Conservation (phyloP, 805 yeast species). For the Hanseniaspora lindneri region DNA sequence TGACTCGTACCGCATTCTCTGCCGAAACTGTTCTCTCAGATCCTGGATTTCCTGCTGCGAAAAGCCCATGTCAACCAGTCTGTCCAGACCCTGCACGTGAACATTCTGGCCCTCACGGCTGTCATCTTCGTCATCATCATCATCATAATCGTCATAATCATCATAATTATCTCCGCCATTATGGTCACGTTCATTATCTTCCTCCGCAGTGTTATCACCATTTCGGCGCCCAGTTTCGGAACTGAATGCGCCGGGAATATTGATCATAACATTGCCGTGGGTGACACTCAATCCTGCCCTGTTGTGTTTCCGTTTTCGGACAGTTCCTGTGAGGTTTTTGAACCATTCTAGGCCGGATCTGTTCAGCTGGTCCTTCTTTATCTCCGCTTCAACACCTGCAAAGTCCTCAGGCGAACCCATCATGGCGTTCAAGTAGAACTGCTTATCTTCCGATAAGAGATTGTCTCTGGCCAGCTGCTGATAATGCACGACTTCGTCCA, state of each 20-base stretch:
- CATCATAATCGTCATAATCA: slow-evolving; percentile 16
- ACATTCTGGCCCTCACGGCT: slow-evolving; percentile 21
- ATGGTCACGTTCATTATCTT: slow-evolving; percentile 13
- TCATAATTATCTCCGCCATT: slow-evolving; percentile 2
- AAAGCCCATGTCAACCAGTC: slow-evolving; percentile 73
- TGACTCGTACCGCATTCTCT: slow-evolving; percentile 35
- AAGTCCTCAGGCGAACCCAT: slow-evolving; percentile 10
- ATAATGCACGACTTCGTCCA: neutral
- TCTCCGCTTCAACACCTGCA: neutral
- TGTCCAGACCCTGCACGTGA: slow-evolving; percentile 66
- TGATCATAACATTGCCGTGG: slow-evolving; percentile 9
- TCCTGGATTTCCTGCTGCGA: slow-evolving; percentile 62
- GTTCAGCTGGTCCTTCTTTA: slow-evolving; percentile 1
- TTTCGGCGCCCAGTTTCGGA: neutral
- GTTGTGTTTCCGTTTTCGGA: neutral
- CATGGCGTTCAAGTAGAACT: slow-evolving; percentile 20
- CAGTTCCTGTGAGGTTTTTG: neutral
- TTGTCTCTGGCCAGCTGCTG: neutral
- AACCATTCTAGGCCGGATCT: slow-evolving; percentile 11
- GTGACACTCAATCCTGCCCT: slow-evolving; percentile 2
- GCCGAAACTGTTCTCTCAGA: slow-evolving; percentile 61
- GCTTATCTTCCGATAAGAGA: slow-evolving; percentile 27
- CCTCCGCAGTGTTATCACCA: slow-evolving; percentile 15
- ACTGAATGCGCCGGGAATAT: slow-evolving; percentile 29
- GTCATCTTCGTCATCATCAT: slow-evolving; percentile 13